Evolutionary conservation across 73 alveolate genomes (phyloP).

Genomic region (Paramecium pentaurelia): DNA sequence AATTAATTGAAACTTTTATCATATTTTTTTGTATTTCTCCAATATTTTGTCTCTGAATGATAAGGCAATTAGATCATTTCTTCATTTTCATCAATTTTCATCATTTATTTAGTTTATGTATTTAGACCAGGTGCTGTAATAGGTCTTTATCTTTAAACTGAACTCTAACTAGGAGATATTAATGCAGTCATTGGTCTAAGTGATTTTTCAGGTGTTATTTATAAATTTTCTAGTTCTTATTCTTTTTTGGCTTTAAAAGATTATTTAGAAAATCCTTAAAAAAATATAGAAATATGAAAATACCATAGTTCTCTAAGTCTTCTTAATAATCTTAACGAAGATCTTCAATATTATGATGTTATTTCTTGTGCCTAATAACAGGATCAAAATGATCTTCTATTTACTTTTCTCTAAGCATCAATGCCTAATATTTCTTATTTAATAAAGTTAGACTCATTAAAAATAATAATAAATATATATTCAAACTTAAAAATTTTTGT

Average conservation of each 20-base stretch:
- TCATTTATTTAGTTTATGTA: background rate
- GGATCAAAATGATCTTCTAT: constrained; percentile 45
- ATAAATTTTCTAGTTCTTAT: background rate
- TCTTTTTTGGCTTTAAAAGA: background rate
- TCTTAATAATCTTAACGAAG: constrained; percentile 37
- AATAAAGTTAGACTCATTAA: background rate
- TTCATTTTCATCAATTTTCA: constrained; percentile 27
- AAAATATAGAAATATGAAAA: background rate
- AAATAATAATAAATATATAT: background rate
- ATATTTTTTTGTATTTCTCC: constrained; percentile 44
- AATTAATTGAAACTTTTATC: background rate
- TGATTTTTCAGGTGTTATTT: background rate
- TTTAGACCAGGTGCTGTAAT: constrained; percentile 30
- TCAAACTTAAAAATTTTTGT: background rate
- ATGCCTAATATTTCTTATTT: constrained; percentile 9
- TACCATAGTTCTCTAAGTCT: constrained; percentile 46
- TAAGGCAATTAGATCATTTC: background rate
- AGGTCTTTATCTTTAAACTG: background rate
- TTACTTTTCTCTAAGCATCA: background rate
- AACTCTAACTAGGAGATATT: background rate
- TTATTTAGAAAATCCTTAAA: constrained; percentile 4
- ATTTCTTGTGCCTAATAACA: background rate
- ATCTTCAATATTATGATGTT: constrained; percentile 30
- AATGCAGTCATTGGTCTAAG: constrained; percentile 20
- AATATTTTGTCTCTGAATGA: constrained; percentile 23